Conservation (phyloP, 2,329 filamentous ascomycete species). For the Teratosphaeria destructans region DNA sequence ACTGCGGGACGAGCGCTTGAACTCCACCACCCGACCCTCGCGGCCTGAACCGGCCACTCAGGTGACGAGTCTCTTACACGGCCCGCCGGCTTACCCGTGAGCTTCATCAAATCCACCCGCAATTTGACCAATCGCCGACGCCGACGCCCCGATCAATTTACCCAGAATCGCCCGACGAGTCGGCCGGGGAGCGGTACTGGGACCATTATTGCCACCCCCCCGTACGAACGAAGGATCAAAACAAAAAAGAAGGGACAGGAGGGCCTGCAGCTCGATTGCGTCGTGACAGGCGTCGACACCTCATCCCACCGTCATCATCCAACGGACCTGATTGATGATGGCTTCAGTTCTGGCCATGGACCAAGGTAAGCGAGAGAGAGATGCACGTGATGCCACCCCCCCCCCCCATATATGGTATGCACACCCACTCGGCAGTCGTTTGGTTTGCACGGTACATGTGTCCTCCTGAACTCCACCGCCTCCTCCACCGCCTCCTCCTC, state of each 20-base stretch:
- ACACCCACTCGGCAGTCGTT: conserved; percentile 1
- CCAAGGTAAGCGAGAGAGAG: conserved; percentile 17
- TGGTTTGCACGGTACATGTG: not conserved
- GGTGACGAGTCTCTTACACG: not conserved
- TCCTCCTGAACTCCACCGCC: not conserved
- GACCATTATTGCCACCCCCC: not conserved
- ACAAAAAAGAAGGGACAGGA: too few species aligned
- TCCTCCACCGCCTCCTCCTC: too few species aligned
- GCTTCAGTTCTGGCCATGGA: conserved; percentile 18
- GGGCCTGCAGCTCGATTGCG: not conserved
- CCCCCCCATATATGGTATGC: conserved; percentile 2
- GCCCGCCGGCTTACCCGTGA: not conserved
- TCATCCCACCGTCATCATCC: not conserved
- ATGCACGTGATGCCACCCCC: conserved; percentile 3
- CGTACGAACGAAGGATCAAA: not conserved
- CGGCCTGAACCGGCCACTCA: not conserved
- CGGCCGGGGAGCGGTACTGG: not conserved
- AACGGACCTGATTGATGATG: conserved; percentile 14
- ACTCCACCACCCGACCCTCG: not conserved
- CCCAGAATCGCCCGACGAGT: not conserved
- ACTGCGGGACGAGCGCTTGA: not conserved
- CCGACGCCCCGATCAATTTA: not conserved
- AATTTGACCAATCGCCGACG: not conserved
- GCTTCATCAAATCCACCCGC: not conserved
- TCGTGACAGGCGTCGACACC: not conserved